Evolutionary conservation across 2,329 filamentous ascomycete genomes (phyloP), one percentile per base, ranked within the genome.

Genomic region (Penicillium sp.): DNA sequence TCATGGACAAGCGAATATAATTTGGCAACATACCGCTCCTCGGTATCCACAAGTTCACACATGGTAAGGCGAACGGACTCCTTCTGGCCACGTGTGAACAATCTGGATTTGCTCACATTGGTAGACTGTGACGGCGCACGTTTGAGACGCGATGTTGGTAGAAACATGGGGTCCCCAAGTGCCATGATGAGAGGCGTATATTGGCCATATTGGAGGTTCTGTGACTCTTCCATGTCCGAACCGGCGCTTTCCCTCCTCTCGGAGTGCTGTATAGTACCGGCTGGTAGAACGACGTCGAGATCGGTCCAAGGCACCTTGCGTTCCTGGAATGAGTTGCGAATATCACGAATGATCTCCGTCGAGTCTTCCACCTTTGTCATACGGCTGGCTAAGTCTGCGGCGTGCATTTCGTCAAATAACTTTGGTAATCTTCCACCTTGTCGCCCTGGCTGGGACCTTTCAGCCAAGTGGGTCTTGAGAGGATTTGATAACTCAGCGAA

Each of bases 11-110:
- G 77, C 63, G 95, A 90, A 60, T 90, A 86, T 55, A 99, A 77
- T 73, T 98, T 97, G 66, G 84, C 83, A 43, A 99, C 91, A 74
- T 98, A 99, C 73, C 91, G 88, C 71, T 95, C 91, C 73, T 99
- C 95, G 0, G 95, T 99, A 68, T 96, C 90, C 33, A 97, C 85
- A 58, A 98, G 78, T 73, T 99, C 95, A 57, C 86, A 87, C 82
- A 99, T 87, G 73, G 96, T 93, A 74, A 93, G 89, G 41, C 93
- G 86, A 63, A 97, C 79, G 52, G 90, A 89, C 64, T 92, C 84
- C 70, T 96, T 96, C 69, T 97, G 91, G 55, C 90, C 86, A 64
- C 86, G 87, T 35, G 88, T 83, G 68, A 97, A 96, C 0, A 88
- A 85, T 66, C 88, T 90, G 65, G 85, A 90, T 63, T 89, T 84